A percentile compares a stretch with the other conserved stretches of the same genome.
Conservation (phyloP, 2,329 filamentous ascomycete species). For the Sclerotinia nivalis region DNA sequence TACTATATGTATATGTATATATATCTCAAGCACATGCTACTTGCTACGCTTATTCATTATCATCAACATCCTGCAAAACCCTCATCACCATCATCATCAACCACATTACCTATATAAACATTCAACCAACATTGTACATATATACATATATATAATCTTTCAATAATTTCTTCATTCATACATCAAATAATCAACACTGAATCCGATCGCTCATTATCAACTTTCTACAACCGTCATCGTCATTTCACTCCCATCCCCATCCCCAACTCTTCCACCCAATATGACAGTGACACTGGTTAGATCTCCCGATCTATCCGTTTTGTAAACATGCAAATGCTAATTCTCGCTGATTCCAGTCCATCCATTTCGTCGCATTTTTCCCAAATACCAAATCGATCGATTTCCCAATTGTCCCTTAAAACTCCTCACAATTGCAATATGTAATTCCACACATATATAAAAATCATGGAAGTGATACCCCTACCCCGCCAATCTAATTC, state of each 20-base stretch:
- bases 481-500: neutral
- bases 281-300: neutral
- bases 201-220: neutral
- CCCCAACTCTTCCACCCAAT: neutral
- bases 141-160: neutral
- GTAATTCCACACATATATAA: conserved; percentile 20
- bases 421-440: conserved; percentile 19
- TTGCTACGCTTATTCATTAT: no score
- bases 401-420: conserved; percentile 11
- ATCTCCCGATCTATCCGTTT: conserved; percentile 5
- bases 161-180: neutral
- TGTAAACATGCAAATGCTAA: conserved; percentile 13
- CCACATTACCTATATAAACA: no score
- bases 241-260: neutral
- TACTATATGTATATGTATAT: no score
- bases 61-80: no score
- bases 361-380: conserved; percentile 3
- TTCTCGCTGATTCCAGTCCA: neutral
- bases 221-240: neutral
- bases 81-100: no score
- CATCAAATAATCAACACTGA: neutral
- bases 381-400: conserved; percentile 4
- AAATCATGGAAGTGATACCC: conserved; percentile 20
- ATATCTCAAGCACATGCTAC: no score
- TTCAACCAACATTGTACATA: no score